Percentiles rank a stretch among this genome's conserved stretches.
These are phyloP conservation scores for Agaricales sp. DNA, from an alignment of 1,284 basidiomycete species.

Conservation along the genomic window DNA sequence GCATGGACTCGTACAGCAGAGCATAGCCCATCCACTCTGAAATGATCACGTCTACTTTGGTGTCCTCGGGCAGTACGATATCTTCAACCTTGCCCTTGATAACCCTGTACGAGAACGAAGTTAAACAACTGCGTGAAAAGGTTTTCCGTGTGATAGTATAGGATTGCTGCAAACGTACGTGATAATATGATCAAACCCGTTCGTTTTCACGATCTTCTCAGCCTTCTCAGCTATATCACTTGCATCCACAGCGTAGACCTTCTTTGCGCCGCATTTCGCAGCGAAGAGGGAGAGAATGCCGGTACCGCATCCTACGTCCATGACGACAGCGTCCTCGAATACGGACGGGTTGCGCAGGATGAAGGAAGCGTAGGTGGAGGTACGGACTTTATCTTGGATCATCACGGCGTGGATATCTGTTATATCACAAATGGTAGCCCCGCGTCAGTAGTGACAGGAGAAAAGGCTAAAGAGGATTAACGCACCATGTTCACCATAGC, in stretches of 20 bases:
- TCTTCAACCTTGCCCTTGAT: constrained; percentile 86
- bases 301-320: constrained; percentile 94
- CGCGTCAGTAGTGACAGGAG: neutral
- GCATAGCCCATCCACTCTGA: constrained; percentile 99
- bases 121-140: too few relatives aligned
- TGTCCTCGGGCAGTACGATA: constrained; percentile 57
- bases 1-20: constrained; percentile 92
- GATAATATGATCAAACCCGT: constrained; percentile 70
- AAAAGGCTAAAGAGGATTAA: neutral
- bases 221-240: constrained; percentile 83
- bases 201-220: constrained; percentile 69
- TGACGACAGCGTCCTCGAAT: constrained; percentile 80
- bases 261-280: constrained; percentile 84
- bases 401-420: constrained; percentile 72
- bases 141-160: too few relatives aligned
- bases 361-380: constrained; percentile 87
- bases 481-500: constrained; percentile 86
- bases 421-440: too few relatives aligned
- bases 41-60: constrained; percentile 85
- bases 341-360: constrained; percentile 79
- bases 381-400: constrained; percentile 86
- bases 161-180: constrained; percentile 19
- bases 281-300: constrained; percentile 92
- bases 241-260: constrained; percentile 92
- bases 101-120: constrained; percentile 34